Percentiles rank a stretch among this genome's conserved stretches.
Conservation (phyloP, 179 eudicot genomes). For the Drosera spatulata region DNA sequence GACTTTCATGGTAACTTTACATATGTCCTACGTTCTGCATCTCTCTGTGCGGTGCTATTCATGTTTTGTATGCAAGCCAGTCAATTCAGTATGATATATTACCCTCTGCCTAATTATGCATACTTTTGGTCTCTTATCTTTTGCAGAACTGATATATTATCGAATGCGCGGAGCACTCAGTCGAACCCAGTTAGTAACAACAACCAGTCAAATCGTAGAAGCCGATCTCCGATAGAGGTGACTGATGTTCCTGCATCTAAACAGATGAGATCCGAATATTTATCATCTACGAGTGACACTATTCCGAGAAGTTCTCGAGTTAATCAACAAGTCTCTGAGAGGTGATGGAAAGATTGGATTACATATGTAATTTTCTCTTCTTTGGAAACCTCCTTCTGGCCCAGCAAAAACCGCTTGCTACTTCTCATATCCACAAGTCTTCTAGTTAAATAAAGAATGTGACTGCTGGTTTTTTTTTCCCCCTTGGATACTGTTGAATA, state of each 20-base stretch:
- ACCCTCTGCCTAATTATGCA: too few species aligned
- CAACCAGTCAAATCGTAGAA: slow-evolving; percentile 11
- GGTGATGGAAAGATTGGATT: slow-evolving; percentile 12
- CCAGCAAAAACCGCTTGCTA: background rate
- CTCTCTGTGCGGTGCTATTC: too few species aligned
- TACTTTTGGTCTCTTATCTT: too few species aligned
- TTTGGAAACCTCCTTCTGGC: background rate
- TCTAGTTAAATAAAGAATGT: background rate
- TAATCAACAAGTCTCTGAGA: slow-evolving; percentile 6
- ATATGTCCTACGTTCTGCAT: too few species aligned
- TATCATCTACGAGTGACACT: slow-evolving; percentile 13
- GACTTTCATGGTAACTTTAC: too few species aligned
- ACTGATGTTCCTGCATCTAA: slow-evolving; percentile 11
- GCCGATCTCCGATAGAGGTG: slow-evolving; percentile 8
- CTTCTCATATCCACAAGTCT: background rate
- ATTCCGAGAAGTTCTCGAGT: slow-evolving; percentile 9
- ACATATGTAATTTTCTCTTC: background rate
- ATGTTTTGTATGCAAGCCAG: too few species aligned
- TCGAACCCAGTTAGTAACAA: slow-evolving; percentile 10
- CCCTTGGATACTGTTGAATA: too few species aligned
- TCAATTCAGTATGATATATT: background rate
- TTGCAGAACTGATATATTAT: slow-evolving; percentile 18
- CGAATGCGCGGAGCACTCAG: slow-evolving; percentile 15
- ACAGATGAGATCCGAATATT: slow-evolving; percentile 19
- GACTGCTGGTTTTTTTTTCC: background rate